These are phyloP conservation scores for Amanita pallidorosea DNA, from an alignment of 768 basidiomycete species.

Conservation along the genomic window DNA sequence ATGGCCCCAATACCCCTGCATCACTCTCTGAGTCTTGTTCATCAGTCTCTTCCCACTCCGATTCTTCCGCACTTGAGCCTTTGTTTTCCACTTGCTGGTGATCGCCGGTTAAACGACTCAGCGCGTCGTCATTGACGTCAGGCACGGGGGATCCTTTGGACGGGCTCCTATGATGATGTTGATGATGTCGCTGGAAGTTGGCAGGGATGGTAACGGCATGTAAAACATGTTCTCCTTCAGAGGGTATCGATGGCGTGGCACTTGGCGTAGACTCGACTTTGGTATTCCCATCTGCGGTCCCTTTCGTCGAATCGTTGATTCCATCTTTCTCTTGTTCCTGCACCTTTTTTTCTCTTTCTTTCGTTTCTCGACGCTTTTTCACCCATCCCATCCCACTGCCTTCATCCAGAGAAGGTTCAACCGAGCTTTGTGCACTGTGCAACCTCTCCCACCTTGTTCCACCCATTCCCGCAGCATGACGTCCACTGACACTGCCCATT, in stretches of 20 bases:
- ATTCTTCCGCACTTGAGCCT: constrained; percentile 11
- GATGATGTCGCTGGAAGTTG: constrained; percentile 9
- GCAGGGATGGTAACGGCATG: constrained; percentile 26
- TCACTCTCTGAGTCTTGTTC: constrained; percentile 14
- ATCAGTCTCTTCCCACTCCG: constrained; percentile 12
- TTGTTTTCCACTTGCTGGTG: background rate
- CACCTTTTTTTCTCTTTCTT: constrained; percentile 36
- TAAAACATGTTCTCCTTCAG: constrained; percentile 18
- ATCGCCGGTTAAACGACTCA: background rate
- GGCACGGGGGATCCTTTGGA: background rate
- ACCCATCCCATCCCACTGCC: constrained; percentile 87
- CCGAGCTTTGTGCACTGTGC: constrained; percentile 16
- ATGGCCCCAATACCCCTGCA: constrained; percentile 16
- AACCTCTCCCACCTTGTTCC: constrained; percentile 24
- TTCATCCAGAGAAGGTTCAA: constrained; percentile 35
- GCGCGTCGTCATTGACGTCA: background rate
- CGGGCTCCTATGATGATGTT: constrained; percentile 4
- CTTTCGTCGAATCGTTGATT: background rate
- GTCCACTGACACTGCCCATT: constrained; percentile 55
- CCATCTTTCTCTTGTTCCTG: constrained; percentile 13
- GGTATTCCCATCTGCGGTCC: background rate
- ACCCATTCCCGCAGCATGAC: constrained; percentile 21
- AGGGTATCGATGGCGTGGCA: background rate
- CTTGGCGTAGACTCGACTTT: background rate
- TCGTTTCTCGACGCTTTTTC: constrained; percentile 44